A percentile compares a stretch with the other conserved stretches of the same genome.
Evolutionary conservation across 2,329 filamentous ascomycete species (phyloP).

Genomic region (Fusarium scirpi): DNA sequence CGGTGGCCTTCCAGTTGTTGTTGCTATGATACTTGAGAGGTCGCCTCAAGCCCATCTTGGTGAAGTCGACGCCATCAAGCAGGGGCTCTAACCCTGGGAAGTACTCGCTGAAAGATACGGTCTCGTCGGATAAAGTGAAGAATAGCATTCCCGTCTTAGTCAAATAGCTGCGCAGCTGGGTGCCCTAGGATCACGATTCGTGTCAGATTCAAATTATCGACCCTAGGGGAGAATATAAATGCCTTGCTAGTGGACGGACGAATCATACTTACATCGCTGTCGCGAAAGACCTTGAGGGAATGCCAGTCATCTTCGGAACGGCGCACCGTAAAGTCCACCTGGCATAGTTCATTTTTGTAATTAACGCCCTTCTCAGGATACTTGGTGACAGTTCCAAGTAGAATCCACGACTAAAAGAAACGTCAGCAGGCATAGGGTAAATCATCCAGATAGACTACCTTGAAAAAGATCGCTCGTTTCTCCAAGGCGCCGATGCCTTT

Average conservation of each 20-base stretch:
- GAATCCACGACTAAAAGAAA: constrained; percentile 6
- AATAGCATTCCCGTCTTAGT: constrained; percentile 67
- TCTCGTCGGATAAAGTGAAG: constrained; percentile 59
- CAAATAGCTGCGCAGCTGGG: constrained; percentile 44
- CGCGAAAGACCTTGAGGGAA: not conserved
- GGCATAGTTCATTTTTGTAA: constrained; percentile 3
- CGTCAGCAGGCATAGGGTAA: not conserved
- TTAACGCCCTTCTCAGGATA: not conserved
- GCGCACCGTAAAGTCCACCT: not conserved
- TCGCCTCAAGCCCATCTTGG: constrained; percentile 62
- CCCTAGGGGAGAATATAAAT: too few species aligned
- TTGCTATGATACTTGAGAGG: constrained; percentile 67
- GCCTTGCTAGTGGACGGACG: too few species aligned
- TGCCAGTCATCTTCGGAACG: constrained; percentile 2
- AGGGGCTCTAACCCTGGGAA: constrained; percentile 64
- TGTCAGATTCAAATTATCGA: not conserved
- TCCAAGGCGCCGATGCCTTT: not conserved
- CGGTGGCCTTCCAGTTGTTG: constrained; percentile 58
- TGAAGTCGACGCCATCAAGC: constrained; percentile 64
- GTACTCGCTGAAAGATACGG: constrained; percentile 64
- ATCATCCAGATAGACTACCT: not conserved
- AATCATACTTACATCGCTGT: not conserved
- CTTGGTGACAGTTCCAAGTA: constrained; percentile 4
- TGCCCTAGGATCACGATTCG: constrained; percentile 13
- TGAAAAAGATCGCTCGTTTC: constrained; percentile 4